phyloP scores from a whole-genome alignment of 2,329 filamentous ascomycete species.

The Curvularia hawaiiensis region DNA sequence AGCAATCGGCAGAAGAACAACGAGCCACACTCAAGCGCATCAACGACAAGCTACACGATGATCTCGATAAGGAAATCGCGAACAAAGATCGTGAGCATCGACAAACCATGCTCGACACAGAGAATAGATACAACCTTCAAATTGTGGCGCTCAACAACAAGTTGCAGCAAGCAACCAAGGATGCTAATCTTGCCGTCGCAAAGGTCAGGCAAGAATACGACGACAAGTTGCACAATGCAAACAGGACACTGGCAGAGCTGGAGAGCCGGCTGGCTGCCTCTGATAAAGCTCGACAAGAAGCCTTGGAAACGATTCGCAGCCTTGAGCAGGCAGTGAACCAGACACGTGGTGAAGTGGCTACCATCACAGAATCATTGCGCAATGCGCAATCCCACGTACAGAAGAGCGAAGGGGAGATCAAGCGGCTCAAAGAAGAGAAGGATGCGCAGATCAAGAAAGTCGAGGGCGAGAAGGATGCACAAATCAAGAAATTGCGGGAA shows the following conservation, averaged over 20 bases:
- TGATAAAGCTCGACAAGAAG: conserved; percentile 35
- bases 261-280: conserved; percentile 35
- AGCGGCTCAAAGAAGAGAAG: conserved; percentile 44
- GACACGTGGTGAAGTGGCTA: conserved; percentile 35
- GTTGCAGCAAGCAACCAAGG: conserved; percentile 40
- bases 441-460: conserved; percentile 5
- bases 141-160: conserved; percentile 44
- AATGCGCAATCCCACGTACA: conserved; percentile 33
- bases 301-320: conserved; percentile 31
- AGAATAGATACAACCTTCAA: conserved; percentile 56
- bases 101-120: conserved; percentile 47
- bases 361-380: conserved; percentile 26
- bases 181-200: conserved; percentile 31
- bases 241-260: conserved; percentile 29
- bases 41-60: conserved; percentile 72
- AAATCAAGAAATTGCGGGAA: conserved; percentile 48
- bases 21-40: conserved; percentile 63
- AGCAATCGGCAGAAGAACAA: conserved; percentile 54
- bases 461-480: conserved; percentile 23
- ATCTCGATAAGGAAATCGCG: conserved; percentile 70
- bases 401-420: conserved; percentile 40
- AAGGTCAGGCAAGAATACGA: conserved; percentile 44
- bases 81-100: conserved; percentile 51
- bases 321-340: conserved; percentile 35
- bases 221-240: conserved; percentile 36